A percentile compares a stretch with the other conserved stretches of the same genome.
Evolutionary conservation across 2,329 filamentous ascomycete species (phyloP).

Genomic region (Zymoseptoria brevis): DNA sequence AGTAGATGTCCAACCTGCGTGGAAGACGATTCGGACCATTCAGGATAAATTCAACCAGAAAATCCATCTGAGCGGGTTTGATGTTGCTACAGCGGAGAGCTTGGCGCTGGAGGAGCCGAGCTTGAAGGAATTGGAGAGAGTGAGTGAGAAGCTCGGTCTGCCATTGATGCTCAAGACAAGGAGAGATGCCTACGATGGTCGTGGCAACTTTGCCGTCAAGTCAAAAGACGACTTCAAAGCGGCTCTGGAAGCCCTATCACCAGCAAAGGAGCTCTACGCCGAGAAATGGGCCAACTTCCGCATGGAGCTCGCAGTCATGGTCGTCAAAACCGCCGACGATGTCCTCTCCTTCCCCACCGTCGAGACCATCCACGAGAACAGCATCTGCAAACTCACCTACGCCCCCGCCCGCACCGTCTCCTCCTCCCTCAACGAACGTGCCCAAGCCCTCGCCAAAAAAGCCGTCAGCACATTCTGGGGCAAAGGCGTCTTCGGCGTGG

Average conservation of each 20-base stretch:
- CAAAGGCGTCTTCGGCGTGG: slow-evolving; percentile 89
- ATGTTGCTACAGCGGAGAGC: slow-evolving; percentile 66
- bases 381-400: slow-evolving; percentile 88
- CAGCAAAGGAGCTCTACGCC: slow-evolving; percentile 64
- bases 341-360: slow-evolving; percentile 76
- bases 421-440: slow-evolving; percentile 51
- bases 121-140: slow-evolving; percentile 53
- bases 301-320: slow-evolving; percentile 88
- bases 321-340: slow-evolving; percentile 74
- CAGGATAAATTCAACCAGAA: slow-evolving; percentile 94
- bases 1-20: slow-evolving; percentile 64
- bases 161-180: slow-evolving; percentile 90
- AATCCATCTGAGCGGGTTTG: slow-evolving; percentile 60
- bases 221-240: slow-evolving; percentile 51
- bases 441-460: slow-evolving; percentile 67
- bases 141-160: slow-evolving; percentile 61
- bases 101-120: slow-evolving; percentile 55
- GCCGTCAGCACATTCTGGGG: slow-evolving; percentile 76
- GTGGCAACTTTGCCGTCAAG: slow-evolving; percentile 62
- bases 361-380: slow-evolving; percentile 92
- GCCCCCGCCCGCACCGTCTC: slow-evolving; percentile 69
- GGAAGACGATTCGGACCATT: slow-evolving; percentile 77
- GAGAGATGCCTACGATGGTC: slow-evolving; percentile 87
- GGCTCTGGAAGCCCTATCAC: slow-evolving; percentile 63
- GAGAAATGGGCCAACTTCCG: slow-evolving; percentile 83